Base-by-base conservation (phyloP, 495 filamentous ascomycete species). In the Talaromyces adpressus region DNA sequence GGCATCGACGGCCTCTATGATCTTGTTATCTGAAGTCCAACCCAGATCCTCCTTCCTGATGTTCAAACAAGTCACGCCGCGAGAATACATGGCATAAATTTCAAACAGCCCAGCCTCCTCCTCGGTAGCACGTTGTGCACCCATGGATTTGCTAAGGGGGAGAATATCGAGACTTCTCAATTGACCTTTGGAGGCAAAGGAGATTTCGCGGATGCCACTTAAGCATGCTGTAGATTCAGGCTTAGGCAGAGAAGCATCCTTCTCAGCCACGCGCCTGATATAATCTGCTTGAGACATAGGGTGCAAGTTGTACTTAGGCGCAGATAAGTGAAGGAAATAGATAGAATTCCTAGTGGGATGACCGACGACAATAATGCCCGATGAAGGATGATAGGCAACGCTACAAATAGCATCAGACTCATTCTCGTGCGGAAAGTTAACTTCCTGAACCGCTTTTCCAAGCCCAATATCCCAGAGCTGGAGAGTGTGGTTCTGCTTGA, bases 391-490 rank as follows among this genome's bases (percentile, higher is more conserved):
- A 69, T 97, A 99, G 65, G 90, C 86, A 67, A 99, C 88, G 68
- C 93, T 98, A 78, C 95, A 98, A 62, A 97, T 91, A 20, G 92
- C 91, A 77, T 99, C 95, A 11, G 91, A 93, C 75, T 99, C 95
- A 67, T 93, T 96, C 76, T 89, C 89, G 71, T 99, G 95, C 6
- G 95, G 95, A 63, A 99, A 88, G 73, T 93, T 92, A 69, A 98
- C 84, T 78, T 99, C 95, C 73, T 98, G 92, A 57, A 99, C 94
- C 30, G 93, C 89, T 78, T 95, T 97, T 62, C 87, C 87, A 5
- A 99, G 86, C 62, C 90, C 91, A 73, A 99, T 89, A 83, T 99
- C 95, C 95, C 95, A 99, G 62, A 99, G 84, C 79, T 99, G 95
- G 64, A 99, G 87, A 57, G 92, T 94, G 77, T 99, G 95, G 73